Evolutionary conservation across 371 early-diverging fungal species (phyloP), one percentile per base, ranked within the genome.

Genomic region (Massospora cicadina): DNA sequence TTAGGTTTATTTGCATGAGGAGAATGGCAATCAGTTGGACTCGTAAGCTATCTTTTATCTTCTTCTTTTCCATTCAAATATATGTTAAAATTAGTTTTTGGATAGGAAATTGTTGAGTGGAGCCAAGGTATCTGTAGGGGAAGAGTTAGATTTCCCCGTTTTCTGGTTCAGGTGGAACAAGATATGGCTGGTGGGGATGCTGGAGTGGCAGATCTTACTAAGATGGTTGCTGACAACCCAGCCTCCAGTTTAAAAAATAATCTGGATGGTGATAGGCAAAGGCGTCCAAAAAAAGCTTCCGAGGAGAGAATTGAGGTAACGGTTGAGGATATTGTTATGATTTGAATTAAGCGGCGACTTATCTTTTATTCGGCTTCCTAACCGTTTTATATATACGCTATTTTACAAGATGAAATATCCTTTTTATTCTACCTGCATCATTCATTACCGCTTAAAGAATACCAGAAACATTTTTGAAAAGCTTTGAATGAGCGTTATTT

Each of bases 81-180:
- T 65, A 27, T 75, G 73, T 61, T 54, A 17, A 54, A 17, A 54
- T 21, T 21, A 21, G 23, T 54, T 21, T 21, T 21, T 21, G 23
- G 17, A 0, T 54, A 21, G 58, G 13, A 57, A 25, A n/a, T n/a
- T 57, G 10, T 21, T 43, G 21, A 24, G 26, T 62, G 70, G 68
- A 28, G 66, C 66, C n/a, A 2, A 63, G 1, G 74, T 76, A 0
- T 28, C 30, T 12, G 68, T 70, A 12, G 80, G 79, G 5, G 76
- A 77, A 64, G 80, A 80, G 68, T 58, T 80, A 10, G 79, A 78
- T 80, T 80, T 69, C 76, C 77, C 55, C 66, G 71, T 17, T 74
- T 74, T 64, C 28, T 80, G 17, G 79, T 78, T n/a, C 62, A 62
- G 25, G 62, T 62, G 21, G 62, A 60, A 24, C 21, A 26, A 5